These are phyloP conservation scores for Neolentinus lepideus DNA, from an alignment of 1,284 basidiomycete genomes.

Conservation along the genomic window DNA sequence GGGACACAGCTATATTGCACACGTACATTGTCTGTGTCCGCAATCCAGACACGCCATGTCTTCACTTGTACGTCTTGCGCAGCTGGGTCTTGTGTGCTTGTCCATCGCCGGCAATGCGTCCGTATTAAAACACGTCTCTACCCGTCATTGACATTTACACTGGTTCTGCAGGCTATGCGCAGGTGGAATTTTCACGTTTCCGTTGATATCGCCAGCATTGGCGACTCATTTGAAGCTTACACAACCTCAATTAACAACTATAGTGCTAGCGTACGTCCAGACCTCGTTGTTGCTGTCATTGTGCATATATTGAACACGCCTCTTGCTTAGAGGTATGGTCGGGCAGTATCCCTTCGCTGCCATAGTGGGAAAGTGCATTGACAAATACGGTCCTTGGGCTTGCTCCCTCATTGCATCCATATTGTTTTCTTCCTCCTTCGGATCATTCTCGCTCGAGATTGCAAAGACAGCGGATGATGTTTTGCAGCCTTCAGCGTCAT, in stretches of 20 bases:
- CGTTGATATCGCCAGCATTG: slow-evolving; percentile 59
- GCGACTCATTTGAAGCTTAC: slow-evolving; percentile 51
- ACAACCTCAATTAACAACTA: slow-evolving; percentile 73
- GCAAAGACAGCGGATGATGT: slow-evolving; percentile 32
- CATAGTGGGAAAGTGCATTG: slow-evolving; percentile 50
- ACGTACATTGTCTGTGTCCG: neutral
- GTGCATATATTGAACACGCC: neutral
- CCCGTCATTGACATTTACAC: neutral
- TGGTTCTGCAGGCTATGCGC: slow-evolving; percentile 46
- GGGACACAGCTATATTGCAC: no score
- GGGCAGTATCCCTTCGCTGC: slow-evolving; percentile 64
- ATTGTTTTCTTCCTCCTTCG: slow-evolving; percentile 52
- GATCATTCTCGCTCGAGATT: slow-evolving; percentile 53
- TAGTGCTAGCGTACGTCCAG: slow-evolving; percentile 50
- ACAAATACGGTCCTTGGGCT: slow-evolving; percentile 49
- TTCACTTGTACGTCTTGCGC: slow-evolving; percentile 7
- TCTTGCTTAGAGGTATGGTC: slow-evolving; percentile 47
- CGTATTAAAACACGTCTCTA: slow-evolving; percentile 15
- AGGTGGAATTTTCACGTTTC: slow-evolving; percentile 71
- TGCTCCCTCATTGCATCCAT: slow-evolving; percentile 59
- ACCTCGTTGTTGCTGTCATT: neutral
- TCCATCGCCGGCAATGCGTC: slow-evolving; percentile 62
- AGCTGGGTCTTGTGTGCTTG: slow-evolving; percentile 34
- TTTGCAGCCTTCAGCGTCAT: slow-evolving; percentile 28
- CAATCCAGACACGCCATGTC: neutral